Evolutionary conservation across 2,329 filamentous ascomycete species (phyloP).

Genomic region (Ciborinia camelliae): DNA sequence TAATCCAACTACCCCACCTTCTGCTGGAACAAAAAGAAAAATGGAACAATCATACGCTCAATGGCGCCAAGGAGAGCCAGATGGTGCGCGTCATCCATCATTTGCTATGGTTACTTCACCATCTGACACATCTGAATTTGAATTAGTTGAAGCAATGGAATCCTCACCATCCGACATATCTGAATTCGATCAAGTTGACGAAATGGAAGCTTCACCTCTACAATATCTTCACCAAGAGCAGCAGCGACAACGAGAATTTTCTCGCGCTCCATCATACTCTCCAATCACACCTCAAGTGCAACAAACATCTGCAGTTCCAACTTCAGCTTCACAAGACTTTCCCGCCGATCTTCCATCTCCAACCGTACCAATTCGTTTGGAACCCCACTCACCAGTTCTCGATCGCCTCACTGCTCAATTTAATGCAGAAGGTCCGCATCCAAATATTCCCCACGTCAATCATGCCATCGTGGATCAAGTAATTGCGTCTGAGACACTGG

Average conservation of each 20-base stretch:
- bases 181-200: neutral
- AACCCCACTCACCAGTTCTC: neutral
- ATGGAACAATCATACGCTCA: neutral
- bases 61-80: neutral
- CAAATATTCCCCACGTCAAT: neutral
- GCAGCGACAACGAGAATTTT: neutral
- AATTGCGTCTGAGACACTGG: conserved; percentile 15
- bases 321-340: neutral
- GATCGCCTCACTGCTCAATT: neutral
- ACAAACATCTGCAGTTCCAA: neutral
- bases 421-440: conserved; percentile 4
- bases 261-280: neutral
- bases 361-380: neutral
- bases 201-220: neutral
- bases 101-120: neutral
- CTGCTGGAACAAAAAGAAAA: neutral
- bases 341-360: neutral
- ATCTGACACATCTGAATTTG: neutral
- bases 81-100: neutral
- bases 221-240: neutral
- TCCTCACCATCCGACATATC: neutral
- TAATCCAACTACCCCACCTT: neutral
- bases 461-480: neutral
- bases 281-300: neutral
- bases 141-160: neutral